Percentiles rank a stretch among this genome's conserved stretches.
Conservation (phyloP, 2,329 filamentous ascomycete genomes). For the Aspergillus sp. region DNA sequence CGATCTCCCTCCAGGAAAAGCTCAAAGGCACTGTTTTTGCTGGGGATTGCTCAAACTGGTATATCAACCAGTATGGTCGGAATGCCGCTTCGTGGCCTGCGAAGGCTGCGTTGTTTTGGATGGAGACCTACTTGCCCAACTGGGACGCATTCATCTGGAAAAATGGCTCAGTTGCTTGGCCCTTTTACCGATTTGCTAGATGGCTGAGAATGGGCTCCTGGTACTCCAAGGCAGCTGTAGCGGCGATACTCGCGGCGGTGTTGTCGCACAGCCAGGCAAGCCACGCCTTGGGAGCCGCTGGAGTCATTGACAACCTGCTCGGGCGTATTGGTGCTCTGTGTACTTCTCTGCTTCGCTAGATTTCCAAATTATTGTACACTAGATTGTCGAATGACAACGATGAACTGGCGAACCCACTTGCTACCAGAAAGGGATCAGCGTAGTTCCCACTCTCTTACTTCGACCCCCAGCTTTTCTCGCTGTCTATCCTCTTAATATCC, state of each 20-base stretch:
- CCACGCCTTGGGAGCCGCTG: too few relatives aligned
- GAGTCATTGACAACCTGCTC: too few relatives aligned
- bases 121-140: neutral
- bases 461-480: too few relatives aligned
- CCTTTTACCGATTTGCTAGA: neutral
- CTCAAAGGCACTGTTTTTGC: neutral
- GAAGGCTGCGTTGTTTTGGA: neutral
- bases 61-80: neutral
- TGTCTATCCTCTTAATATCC: too few relatives aligned
- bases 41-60: slow-evolving; percentile 1
- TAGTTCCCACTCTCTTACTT: too few relatives aligned
- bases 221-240: neutral
- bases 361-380: too few relatives aligned
- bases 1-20: neutral
- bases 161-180: neutral
- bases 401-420: too few relatives aligned
- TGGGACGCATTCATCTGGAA: neutral
- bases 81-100: neutral
- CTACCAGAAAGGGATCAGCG: too few relatives aligned
- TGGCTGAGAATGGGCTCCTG: neutral
- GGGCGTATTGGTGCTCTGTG: too few relatives aligned
- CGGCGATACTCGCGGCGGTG: neutral
- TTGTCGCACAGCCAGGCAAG: neutral
- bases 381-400: too few relatives aligned
- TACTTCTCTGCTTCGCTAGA: too few relatives aligned